A percentile compares a stretch with the other conserved stretches of the same genome.
Evolutionary conservation across 805 yeast species (phyloP).

Genomic region (Yarrowia yakushimensis): DNA sequence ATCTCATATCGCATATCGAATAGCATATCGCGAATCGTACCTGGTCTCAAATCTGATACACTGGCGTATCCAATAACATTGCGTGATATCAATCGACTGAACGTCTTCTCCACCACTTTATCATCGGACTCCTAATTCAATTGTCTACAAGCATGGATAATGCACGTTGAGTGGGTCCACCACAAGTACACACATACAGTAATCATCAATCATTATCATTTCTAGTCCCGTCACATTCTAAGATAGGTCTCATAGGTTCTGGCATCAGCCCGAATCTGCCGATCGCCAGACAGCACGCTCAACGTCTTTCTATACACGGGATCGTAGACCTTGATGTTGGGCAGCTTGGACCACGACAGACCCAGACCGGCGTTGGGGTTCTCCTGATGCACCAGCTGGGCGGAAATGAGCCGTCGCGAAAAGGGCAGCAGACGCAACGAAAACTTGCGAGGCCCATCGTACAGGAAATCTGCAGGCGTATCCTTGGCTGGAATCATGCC

Average conservation of each 20-base stretch:
- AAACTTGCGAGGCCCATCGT: constrained; percentile 39
- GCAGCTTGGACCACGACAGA: constrained; percentile 44
- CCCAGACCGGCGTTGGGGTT: neutral
- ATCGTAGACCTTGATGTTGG: constrained; percentile 64
- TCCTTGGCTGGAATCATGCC: constrained; percentile 28
- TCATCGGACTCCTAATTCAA: too few relatives aligned
- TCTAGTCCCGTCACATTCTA: neutral
- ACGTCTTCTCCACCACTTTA: too few relatives aligned
- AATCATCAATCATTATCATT: constrained; percentile 1
- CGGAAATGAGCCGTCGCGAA: constrained; percentile 36
- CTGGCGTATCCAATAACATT: too few relatives aligned
- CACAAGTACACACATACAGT: neutral
- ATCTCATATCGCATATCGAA: too few relatives aligned
- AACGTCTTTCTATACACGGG: constrained; percentile 62
- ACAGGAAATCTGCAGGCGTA: constrained; percentile 41
- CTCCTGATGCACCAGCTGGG: constrained; percentile 8
- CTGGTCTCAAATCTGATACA: too few relatives aligned
- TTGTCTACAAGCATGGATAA: too few relatives aligned
- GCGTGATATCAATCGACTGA: too few relatives aligned
- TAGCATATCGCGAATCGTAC: too few relatives aligned
- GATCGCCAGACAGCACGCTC: constrained; percentile 46
- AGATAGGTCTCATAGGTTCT: constrained; percentile 15
- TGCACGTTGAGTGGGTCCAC: too few relatives aligned
- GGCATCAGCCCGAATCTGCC: constrained; percentile 25
- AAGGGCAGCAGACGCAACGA: constrained; percentile 58